phyloP scores from a whole-genome alignment of 2,329 filamentous ascomycete species.

The Penicillium sp. region DNA sequence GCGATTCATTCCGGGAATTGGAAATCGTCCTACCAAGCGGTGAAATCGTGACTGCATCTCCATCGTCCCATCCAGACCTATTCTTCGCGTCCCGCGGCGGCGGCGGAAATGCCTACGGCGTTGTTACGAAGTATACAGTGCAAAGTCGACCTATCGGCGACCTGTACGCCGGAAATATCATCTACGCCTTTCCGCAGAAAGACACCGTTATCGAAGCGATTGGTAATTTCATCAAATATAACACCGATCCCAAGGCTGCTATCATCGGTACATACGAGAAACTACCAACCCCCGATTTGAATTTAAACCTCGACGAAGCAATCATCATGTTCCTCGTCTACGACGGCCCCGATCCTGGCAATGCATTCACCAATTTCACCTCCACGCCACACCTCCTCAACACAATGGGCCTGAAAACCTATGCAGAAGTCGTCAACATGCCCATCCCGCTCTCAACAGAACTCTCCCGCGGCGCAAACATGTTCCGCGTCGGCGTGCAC shows the following conservation, averaged over 20 bases:
- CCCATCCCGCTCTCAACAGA: slow-evolving; percentile 39
- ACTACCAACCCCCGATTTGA: slow-evolving; percentile 35
- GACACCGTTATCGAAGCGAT: slow-evolving; percentile 38
- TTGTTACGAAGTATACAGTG: slow-evolving; percentile 37
- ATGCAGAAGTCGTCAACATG: slow-evolving; percentile 43
- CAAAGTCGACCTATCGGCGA: slow-evolving; percentile 35
- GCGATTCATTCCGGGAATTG: slow-evolving; percentile 35
- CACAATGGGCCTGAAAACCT: slow-evolving; percentile 38
- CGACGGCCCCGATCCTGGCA: slow-evolving; percentile 40
- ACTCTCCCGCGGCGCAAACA: slow-evolving; percentile 40
- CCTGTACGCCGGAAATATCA: slow-evolving; percentile 38
- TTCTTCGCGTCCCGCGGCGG: slow-evolving; percentile 36
- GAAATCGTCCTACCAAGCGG: slow-evolving; percentile 31
- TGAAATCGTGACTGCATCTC: slow-evolving; percentile 25
- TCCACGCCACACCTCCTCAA: slow-evolving; percentile 39
- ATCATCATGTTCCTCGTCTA: slow-evolving; percentile 47
- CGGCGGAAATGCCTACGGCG: slow-evolving; percentile 36
- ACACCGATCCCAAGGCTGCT: slow-evolving; percentile 42
- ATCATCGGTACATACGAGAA: slow-evolving; percentile 45
- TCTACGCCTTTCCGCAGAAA: slow-evolving; percentile 37
- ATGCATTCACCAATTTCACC: slow-evolving; percentile 43
- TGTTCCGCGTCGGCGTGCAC: slow-evolving; percentile 44
- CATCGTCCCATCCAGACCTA: slow-evolving; percentile 23
- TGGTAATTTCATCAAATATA: slow-evolving; percentile 40
- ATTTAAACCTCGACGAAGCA: slow-evolving; percentile 40